A percentile compares a stretch with the other conserved stretches of the same genome.
These are phyloP conservation scores for Thalassiosira mediterranea DNA, from an alignment of 352 stramenopile genomes.

Conservation along the genomic window DNA sequence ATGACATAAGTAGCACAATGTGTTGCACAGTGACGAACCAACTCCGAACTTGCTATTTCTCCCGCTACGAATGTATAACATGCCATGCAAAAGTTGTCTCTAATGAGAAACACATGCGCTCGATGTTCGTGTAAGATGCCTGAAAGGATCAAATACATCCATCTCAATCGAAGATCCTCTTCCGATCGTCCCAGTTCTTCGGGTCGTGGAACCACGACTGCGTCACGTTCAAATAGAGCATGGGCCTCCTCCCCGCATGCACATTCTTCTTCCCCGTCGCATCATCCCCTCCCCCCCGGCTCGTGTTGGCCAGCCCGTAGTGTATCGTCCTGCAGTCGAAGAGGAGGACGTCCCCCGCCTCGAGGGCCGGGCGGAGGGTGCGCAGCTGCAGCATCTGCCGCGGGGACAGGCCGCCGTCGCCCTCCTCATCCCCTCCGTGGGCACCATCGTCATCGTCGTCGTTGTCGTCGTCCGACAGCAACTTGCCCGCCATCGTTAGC, in stretches of 20 bases:
- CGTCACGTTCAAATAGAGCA: constrained; percentile 75
- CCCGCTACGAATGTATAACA: too few relatives aligned
- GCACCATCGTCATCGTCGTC: too few relatives aligned
- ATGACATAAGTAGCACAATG: too few relatives aligned
- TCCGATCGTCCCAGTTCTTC: constrained; percentile 77
- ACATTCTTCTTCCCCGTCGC: constrained; percentile 22
- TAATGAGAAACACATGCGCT: too few relatives aligned
- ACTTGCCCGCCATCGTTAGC: constrained; percentile 58
- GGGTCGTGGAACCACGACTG: constrained; percentile 76
- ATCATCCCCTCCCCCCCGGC: constrained; percentile 29
- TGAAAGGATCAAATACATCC: too few relatives aligned
- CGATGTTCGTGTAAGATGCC: too few relatives aligned
- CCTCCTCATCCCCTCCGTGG: constrained; percentile 8
- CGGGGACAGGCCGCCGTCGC: not conserved
- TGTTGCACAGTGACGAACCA: too few relatives aligned
- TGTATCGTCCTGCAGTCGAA: constrained; percentile 83
- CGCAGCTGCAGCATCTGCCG: constrained; percentile 4
- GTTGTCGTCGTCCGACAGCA: constrained; percentile 37
- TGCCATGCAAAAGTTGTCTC: too few relatives aligned
- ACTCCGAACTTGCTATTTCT: too few relatives aligned
- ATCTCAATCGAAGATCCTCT: constrained; percentile 50
- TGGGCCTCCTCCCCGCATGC: constrained; percentile 41
- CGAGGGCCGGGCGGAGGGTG: constrained; percentile 11
- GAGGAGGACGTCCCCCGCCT: constrained; percentile 72
- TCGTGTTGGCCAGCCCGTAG: constrained; percentile 80